Evolutionary conservation across 139 green algal genomes (phyloP), one percentile per base, ranked within the genome.

Genomic region (Yamagishiella unicocca): DNA sequence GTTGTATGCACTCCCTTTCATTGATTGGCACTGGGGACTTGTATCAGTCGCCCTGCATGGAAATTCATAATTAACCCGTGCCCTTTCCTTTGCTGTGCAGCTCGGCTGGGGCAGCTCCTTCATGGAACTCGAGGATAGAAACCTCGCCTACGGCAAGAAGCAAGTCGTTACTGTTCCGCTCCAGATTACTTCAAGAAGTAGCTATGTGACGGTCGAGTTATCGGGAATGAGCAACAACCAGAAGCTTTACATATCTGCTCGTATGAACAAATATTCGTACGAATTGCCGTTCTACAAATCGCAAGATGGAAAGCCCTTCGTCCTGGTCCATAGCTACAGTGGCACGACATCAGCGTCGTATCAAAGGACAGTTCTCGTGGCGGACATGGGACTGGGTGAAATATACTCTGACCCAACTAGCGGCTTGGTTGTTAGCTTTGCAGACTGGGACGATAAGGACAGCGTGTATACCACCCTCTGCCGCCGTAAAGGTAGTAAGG

Each of bases 291-390:
- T 46, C 38, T 9, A 38, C 0, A 10, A 2, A 0, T 2, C 2
- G 19, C 29, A 61, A 1, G 50, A 75, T n/a, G 79, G 61, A 40
- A 42, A 31, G 29, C 14, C 61, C 40, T 46, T 76, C 27, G 33
- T 85, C 17, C 42, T 64, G 6, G 76, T 85, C 21, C 79, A 85
- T 25, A 43, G 7, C 22, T 85, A 75, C 61, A 76, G 43, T 29
- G 79, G 79, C 40, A 66, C 79, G 2, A 29, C 25, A 2, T 6
- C 35, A 10, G 1, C 35, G 17, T 19, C 27, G 42, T 85, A 74
- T 40, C 2, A 38, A 3, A 27, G 37, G 9, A 83, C 79, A 29
- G 50, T 46, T 22, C 35, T 42, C 5, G 29, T 64, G 29, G 61
- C 58, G 0, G 24, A 43, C 27, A 10, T 85, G 5, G 21, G 8